Evolutionary conservation across 2,329 filamentous ascomycete genomes (phyloP).

Genomic region (Coleophoma eucalyptorum): DNA sequence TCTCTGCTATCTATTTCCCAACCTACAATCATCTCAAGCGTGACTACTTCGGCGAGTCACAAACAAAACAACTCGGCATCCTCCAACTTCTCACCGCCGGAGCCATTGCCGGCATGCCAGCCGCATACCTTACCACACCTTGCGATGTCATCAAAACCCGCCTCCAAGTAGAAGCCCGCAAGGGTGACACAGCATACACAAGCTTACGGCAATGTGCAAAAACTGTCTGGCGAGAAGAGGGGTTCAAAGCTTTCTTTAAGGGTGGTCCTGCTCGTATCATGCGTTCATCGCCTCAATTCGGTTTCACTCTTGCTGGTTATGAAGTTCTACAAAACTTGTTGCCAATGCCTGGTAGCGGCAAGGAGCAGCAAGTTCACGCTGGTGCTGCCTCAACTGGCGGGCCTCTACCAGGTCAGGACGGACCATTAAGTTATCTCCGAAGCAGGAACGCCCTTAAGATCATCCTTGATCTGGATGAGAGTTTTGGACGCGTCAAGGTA

Average conservation of each 20-base stretch:
- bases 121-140: constrained; percentile 91
- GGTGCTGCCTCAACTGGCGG: constrained; percentile 59
- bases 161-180: constrained; percentile 93
- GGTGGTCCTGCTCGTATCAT: constrained; percentile 93
- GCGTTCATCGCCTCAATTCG: constrained; percentile 94
- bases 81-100: constrained; percentile 89
- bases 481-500: constrained; percentile 62
- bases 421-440: constrained; percentile 53
- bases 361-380: constrained; percentile 44
- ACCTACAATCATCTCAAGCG: constrained; percentile 92
- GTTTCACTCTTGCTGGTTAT: constrained; percentile 94
- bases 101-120: constrained; percentile 90
- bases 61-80: constrained; percentile 82
- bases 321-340: constrained; percentile 81
- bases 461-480: constrained; percentile 88
- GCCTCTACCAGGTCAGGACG: constrained; percentile 24
- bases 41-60: constrained; percentile 88
- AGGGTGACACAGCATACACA: constrained; percentile 87
- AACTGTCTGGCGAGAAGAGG: constrained; percentile 86
- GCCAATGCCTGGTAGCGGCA: constrained; percentile 68
- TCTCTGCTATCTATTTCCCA: constrained; percentile 98
- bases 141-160: constrained; percentile 99
- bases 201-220: constrained; percentile 80
- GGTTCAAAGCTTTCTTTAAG: constrained; percentile 97
- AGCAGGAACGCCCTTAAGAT: constrained; percentile 94